Conservation (phyloP, 495 filamentous ascomycete species). For the Trichocladium antarcticum region DNA sequence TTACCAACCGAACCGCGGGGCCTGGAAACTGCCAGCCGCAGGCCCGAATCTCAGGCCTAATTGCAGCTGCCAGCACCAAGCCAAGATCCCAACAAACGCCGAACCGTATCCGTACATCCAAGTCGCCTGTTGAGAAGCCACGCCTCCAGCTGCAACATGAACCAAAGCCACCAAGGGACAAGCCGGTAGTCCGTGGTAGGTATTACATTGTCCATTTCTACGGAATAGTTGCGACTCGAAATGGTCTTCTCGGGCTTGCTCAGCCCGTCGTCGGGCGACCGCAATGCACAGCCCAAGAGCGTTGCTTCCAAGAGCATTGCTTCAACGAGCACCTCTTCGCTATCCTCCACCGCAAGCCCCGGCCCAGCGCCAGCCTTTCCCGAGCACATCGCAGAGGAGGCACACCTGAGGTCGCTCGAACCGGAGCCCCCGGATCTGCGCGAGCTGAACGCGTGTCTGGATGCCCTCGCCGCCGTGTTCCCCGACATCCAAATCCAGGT, state of each 20-base stretch:
- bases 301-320: conserved; percentile 4
- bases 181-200: neutral
- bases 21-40: too few relatives aligned
- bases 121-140: too few relatives aligned
- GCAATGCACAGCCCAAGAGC: conserved; percentile 9
- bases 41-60: too few relatives aligned
- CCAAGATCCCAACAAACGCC: too few relatives aligned
- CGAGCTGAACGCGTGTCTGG: conserved; percentile 65
- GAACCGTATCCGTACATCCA: too few relatives aligned
- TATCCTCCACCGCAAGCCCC: too few relatives aligned
- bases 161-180: neutral
- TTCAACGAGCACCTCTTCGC: neutral
- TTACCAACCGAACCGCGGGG: too few relatives aligned
- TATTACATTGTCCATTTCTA: neutral
- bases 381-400: conserved; percentile 38
- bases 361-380: too few relatives aligned
- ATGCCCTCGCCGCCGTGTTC: conserved; percentile 63
- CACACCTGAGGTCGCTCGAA: conserved; percentile 30
- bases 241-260: conserved; percentile 23
- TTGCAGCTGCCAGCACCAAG: too few relatives aligned
- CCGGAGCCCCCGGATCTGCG: conserved; percentile 48
- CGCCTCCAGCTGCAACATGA: too few relatives aligned
- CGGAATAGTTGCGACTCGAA: conserved; percentile 6
- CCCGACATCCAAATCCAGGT: conserved; percentile 81
- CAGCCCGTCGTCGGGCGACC: conserved; percentile 15